Conservation (phyloP, 2,329 filamentous ascomycete species). For the Chaetomiaceae sp. region DNA sequence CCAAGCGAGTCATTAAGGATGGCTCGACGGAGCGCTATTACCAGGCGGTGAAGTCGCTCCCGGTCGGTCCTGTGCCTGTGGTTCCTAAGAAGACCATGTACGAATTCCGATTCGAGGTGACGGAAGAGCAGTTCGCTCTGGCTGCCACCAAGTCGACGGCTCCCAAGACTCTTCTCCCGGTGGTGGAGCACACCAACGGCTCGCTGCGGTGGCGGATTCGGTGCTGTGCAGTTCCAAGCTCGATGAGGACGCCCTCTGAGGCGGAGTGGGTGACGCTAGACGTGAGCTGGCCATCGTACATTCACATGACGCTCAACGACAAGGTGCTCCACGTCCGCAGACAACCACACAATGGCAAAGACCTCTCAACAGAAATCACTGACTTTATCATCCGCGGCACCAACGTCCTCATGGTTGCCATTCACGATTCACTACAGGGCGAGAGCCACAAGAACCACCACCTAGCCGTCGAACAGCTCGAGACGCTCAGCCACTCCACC, state of each 20-base stretch:
- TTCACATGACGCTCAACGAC: slow-evolving; percentile 66
- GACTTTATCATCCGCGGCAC: slow-evolving; percentile 49
- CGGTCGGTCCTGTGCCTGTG: slow-evolving; percentile 40
- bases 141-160: slow-evolving; percentile 30
- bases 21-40: slow-evolving; percentile 43
- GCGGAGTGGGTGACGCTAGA: slow-evolving; percentile 59
- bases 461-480: slow-evolving; percentile 67
- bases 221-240: slow-evolving; percentile 44
- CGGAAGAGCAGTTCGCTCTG: slow-evolving; percentile 19
- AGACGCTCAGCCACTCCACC: slow-evolving; percentile 46
- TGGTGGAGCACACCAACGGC: slow-evolving; percentile 43
- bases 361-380: slow-evolving; percentile 73
- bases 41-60: slow-evolving; percentile 52
- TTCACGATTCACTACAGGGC: slow-evolving; percentile 26
- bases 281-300: slow-evolving; percentile 65
- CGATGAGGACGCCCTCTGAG: slow-evolving; percentile 34
- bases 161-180: slow-evolving; percentile 31
- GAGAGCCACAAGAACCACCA: slow-evolving; percentile 43
- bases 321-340: slow-evolving; percentile 54
- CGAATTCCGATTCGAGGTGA: slow-evolving; percentile 42
- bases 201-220: slow-evolving; percentile 65
- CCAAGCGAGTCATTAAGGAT: slow-evolving; percentile 36
- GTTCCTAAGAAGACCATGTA: slow-evolving; percentile 36
- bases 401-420: slow-evolving; percentile 59
- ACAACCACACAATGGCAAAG: slow-evolving; percentile 68